Percentiles rank a stretch among this genome's conserved stretches.
phyloP scores from a whole-genome alignment of 1,139 yeast genomes.

The Saccharomycopsis phalli region DNA sequence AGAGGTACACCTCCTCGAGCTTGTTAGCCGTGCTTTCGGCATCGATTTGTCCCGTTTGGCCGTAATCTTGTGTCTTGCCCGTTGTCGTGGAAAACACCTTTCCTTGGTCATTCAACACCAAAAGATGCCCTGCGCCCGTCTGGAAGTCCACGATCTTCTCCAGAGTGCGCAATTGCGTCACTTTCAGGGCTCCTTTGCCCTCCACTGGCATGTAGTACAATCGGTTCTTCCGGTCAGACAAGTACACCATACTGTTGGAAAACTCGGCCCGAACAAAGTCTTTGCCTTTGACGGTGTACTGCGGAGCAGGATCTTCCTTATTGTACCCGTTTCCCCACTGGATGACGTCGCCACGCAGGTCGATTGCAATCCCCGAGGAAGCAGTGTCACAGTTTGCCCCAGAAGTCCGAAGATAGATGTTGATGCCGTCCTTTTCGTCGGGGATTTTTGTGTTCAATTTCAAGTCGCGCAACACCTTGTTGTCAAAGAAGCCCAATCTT shows the following conservation, averaged over 20 bases:
- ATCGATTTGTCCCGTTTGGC: slow-evolving; percentile 68
- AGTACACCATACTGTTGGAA: slow-evolving; percentile 51
- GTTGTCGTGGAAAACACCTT: slow-evolving; percentile 58
- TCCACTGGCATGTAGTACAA: slow-evolving; percentile 42
- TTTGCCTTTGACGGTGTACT: slow-evolving; percentile 32
- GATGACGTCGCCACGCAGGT: slow-evolving; percentile 63
- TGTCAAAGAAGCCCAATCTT: slow-evolving; percentile 58
- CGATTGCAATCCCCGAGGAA: slow-evolving; percentile 51
- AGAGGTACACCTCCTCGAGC: slow-evolving; percentile 29
- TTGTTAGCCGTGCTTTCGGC: slow-evolving; percentile 44
- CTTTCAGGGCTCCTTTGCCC: slow-evolving; percentile 12
- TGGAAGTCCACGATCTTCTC: slow-evolving; percentile 45
- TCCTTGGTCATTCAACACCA: slow-evolving; percentile 54
- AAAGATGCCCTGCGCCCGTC: slow-evolving; percentile 60
- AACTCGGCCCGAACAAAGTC: slow-evolving; percentile 38
- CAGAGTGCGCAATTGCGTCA: background rate
- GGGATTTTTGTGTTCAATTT: slow-evolving; percentile 28
- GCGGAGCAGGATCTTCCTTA: slow-evolving; percentile 21
- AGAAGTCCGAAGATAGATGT: slow-evolving; percentile 7
- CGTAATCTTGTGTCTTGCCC: slow-evolving; percentile 36
- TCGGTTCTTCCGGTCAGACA: slow-evolving; percentile 45
- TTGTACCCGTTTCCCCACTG: slow-evolving; percentile 49
- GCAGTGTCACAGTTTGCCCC: slow-evolving; percentile 26
- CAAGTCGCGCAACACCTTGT: slow-evolving; percentile 50
- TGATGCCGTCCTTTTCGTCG: slow-evolving; percentile 21